Evolutionary conservation across 805 yeast species (phyloP).

Genomic region (Pichia eremophila): DNA sequence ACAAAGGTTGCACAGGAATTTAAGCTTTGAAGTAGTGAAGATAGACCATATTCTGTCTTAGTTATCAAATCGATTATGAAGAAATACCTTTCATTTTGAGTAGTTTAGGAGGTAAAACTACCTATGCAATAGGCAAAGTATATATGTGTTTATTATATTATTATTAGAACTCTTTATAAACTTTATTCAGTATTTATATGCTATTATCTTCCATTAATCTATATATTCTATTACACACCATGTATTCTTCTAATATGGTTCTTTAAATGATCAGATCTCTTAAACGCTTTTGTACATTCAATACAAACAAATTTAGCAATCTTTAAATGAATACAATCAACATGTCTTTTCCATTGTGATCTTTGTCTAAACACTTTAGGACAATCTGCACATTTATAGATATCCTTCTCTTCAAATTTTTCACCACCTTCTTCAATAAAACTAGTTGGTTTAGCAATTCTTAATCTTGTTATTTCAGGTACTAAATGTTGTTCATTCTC

Average conservation of each 20-base stretch:
- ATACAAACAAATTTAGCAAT: slow-evolving; percentile 48
- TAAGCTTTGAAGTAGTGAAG: no score
- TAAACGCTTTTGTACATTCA: slow-evolving; percentile 50
- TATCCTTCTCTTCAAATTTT: slow-evolving; percentile 2
- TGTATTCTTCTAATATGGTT: slow-evolving; percentile 47
- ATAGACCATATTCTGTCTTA: no score
- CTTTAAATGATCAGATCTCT: slow-evolving; percentile 57
- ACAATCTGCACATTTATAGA: slow-evolving; percentile 27
- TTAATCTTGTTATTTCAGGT: slow-evolving; percentile 1
- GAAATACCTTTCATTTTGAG: no score
- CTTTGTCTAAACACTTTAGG: slow-evolving; percentile 44
- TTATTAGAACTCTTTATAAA: no score
- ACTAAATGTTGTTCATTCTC: neutral
- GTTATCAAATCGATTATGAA: no score
- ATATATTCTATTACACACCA: neutral
- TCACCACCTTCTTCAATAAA: neutral
- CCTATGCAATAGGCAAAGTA: no score
- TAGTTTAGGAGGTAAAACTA: no score
- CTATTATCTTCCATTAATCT: no score
- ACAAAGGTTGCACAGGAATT: no score
- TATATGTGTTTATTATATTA: no score
- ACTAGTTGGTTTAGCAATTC: neutral
- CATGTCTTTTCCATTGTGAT: slow-evolving; percentile 60
- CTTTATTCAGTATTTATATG: no score
- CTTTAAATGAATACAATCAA: slow-evolving; percentile 50